phyloP scores from a whole-genome alignment of 2,329 filamentous ascomycete genomes.

The Aspergillus spinulosporus region DNA sequence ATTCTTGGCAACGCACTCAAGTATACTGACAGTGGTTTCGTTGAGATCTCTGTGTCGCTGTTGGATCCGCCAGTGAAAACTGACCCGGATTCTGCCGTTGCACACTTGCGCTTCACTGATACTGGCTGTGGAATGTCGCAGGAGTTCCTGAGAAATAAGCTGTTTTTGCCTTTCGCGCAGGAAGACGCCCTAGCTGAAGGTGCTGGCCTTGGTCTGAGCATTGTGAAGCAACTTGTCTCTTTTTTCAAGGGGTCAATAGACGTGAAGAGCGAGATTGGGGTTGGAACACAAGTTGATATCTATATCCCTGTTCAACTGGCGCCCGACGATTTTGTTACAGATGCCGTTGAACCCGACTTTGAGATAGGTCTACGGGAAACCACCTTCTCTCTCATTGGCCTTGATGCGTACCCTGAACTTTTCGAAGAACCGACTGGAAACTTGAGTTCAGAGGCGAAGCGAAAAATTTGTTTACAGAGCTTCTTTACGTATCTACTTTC shows the following conservation, averaged over 20 bases:
- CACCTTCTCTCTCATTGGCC: constrained; percentile 25
- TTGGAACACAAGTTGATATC: constrained; percentile 28
- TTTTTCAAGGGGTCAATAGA: constrained; percentile 58
- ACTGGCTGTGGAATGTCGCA: constrained; percentile 65
- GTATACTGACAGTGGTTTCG: constrained; percentile 28
- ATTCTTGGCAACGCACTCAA: constrained; percentile 35
- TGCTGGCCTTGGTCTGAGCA: constrained; percentile 62
- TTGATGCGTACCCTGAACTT: constrained; percentile 28
- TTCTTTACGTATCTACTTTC: constrained; percentile 24
- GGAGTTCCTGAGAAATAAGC: constrained; percentile 57
- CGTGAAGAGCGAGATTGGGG: constrained; percentile 43
- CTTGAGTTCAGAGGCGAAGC: constrained; percentile 27
- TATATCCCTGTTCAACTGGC: constrained; percentile 24
- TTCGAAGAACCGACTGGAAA: constrained; percentile 30
- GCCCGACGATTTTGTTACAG: background rate
- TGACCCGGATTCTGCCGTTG: constrained; percentile 15
- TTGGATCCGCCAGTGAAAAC: constrained; percentile 3
- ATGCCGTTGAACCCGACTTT: background rate
- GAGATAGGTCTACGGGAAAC: background rate
- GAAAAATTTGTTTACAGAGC: constrained; percentile 29
- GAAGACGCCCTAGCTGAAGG: constrained; percentile 60
- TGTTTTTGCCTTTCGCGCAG: constrained; percentile 64
- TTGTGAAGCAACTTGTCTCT: constrained; percentile 59
- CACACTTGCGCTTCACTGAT: constrained; percentile 53
- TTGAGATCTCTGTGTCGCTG: constrained; percentile 24